A percentile compares a stretch with the other conserved stretches of the same genome.
Evolutionary conservation across 805 yeast genomes (phyloP).

Genomic region (Candida mattraensis): DNA sequence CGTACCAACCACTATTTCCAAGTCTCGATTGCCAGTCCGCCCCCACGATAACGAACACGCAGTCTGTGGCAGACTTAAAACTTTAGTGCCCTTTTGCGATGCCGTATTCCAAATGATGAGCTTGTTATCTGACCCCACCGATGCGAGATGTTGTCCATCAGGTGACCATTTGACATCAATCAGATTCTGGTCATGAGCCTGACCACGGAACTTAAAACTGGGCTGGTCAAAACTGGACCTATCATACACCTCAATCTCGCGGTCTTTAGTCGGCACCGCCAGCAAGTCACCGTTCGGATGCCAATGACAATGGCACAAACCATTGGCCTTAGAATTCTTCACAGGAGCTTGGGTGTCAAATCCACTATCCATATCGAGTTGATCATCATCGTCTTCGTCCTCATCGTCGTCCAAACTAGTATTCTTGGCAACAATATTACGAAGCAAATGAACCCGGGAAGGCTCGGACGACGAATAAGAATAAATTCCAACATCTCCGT

Average conservation of each 20-base stretch:
- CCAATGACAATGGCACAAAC: conserved; percentile 48
- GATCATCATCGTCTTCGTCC: conserved; percentile 39
- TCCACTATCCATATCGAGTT: conserved; percentile 29
- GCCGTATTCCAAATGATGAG: conserved; percentile 57
- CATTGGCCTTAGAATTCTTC: conserved; percentile 3
- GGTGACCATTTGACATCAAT: conserved; percentile 62
- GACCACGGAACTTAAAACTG: conserved; percentile 23
- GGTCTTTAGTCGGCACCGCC: conserved; percentile 60
- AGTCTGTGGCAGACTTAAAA: conserved; percentile 23
- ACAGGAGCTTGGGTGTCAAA: conserved; percentile 9
- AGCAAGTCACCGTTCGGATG: conserved; percentile 65
- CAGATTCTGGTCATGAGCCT: conserved; percentile 33
- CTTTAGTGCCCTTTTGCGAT: conserved; percentile 35
- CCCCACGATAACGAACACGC: conserved; percentile 37
- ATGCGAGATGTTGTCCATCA: conserved; percentile 59
- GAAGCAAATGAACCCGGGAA: conserved; percentile 45
- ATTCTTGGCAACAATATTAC: conserved; percentile 40
- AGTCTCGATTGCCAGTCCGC: conserved; percentile 14
- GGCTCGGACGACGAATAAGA: conserved; percentile 58
- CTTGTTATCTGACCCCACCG: conserved; percentile 50
- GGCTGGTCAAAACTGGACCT: conserved; percentile 35
- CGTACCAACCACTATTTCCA: conserved; percentile 42
- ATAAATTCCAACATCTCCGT: conserved; percentile 58
- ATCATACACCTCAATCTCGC: conserved; percentile 46
- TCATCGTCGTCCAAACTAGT: conserved; percentile 35